Evolutionary conservation across 2,329 filamentous ascomycete genomes (phyloP), one percentile per base, ranked within the genome.

Genomic region (Aspergillus piperis): DNA sequence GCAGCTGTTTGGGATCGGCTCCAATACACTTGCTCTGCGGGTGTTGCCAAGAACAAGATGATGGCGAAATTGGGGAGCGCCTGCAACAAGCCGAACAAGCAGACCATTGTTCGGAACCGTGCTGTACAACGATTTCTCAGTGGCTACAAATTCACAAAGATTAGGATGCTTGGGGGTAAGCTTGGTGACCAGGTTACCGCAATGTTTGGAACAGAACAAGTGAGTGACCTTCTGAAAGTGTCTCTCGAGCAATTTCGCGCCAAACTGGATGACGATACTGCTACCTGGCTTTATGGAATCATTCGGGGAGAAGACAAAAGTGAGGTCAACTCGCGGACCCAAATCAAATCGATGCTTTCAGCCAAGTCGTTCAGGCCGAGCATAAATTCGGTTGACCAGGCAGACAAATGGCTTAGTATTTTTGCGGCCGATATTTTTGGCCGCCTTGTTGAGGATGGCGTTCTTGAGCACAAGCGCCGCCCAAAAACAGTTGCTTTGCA

Each of bases 341-440:
- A 95, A 70, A 96, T 97, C 80, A 97, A 98, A 75, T 95, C 90
- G 15, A 98, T 99, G 93, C 82, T 98, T 13, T 97, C 92, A 1
- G 93, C 95, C 19, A 99, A 99, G 73, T 96, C 92, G 0, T 99
- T 99, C 71, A 84, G 91, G 25, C 95, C 95, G 0, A 87, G 84
- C 58, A 94, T 98, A 72, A 90, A 87, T 66, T 89, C 83, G 2
- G 79, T 86, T 17, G 91, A 95, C 21, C 91, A 96, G 73, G 94
- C 89, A 1, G 81, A 85, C 23, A 88, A 88, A 62, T 99, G 95
- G 95, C 81, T 99, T 41, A 84, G 89, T 10, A 97, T 99, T 57
- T 98, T 98, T 73, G 88, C 86, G 4, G 91, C 92, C 1, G 95
- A 99, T 73, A 96, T 99, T 54, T 95, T 90, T 76, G 89, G 91